These are phyloP conservation scores for Ceratobasidium sp. DNA, from an alignment of 1,284 basidiomycete species.

Conservation along the genomic window DNA sequence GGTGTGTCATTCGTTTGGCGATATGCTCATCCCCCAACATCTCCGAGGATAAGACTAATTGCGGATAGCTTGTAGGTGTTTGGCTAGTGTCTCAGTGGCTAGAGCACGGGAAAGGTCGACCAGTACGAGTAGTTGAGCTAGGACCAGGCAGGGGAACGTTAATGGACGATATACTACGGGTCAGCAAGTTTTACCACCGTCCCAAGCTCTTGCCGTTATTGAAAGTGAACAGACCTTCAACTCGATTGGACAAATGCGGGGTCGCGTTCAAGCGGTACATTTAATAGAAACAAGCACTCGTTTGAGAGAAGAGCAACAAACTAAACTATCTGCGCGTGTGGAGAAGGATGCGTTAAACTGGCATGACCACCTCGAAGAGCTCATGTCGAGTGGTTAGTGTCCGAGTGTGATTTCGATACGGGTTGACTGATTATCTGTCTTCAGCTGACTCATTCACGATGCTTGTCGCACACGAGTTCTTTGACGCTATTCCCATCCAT, in stretches of 20 bases:
- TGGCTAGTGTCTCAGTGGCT: slow-evolving; percentile 89
- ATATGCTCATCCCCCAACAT: slow-evolving; percentile 47
- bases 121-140: slow-evolving; percentile 85
- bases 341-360: slow-evolving; percentile 63
- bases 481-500: slow-evolving; percentile 95
- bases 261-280: slow-evolving; percentile 60
- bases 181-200: slow-evolving; percentile 55
- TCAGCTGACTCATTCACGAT: slow-evolving; percentile 77
- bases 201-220: slow-evolving; percentile 42
- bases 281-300: slow-evolving; percentile 83
- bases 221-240: slow-evolving; percentile 55
- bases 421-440: slow-evolving; percentile 47
- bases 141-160: slow-evolving; percentile 95
- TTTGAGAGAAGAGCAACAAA: slow-evolving; percentile 72
- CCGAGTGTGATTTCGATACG: slow-evolving; percentile 16
- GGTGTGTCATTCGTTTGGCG: slow-evolving; percentile 60
- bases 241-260: slow-evolving; percentile 44
- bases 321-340: slow-evolving; percentile 59
- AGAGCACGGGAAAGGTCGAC: slow-evolving; percentile 62
- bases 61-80: slow-evolving; percentile 76
- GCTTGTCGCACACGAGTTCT: slow-evolving; percentile 96
- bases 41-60: slow-evolving; percentile 52
- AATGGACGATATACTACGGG: slow-evolving; percentile 89
- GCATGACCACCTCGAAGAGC: slow-evolving; percentile 78
- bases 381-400: slow-evolving; percentile 58